Base-by-base conservation (phyloP, 768 basidiomycete species). In the Russula earlei region DNA sequence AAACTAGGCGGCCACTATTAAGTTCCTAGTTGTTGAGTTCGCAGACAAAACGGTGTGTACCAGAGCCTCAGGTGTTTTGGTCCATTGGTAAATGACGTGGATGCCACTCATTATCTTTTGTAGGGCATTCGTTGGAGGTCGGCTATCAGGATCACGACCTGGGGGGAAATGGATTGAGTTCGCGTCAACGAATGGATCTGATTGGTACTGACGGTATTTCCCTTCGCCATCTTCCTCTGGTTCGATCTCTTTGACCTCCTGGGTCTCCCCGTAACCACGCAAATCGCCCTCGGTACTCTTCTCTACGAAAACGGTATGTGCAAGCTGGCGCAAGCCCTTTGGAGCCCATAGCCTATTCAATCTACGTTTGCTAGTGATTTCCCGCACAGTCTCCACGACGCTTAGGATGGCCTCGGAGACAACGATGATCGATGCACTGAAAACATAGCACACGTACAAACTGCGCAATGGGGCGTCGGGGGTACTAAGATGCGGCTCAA, bases 361-460 rank as follows among this genome's bases (percentile, higher is more conserved):
- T 25, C 61, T 66, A 36, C 77, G 70, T 44, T 73, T 74, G 44
- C 60, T 61, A 17, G 72, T 69, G 0, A 74, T 71, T n/a, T 65
- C 66, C 22, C 67, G 61, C 14, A 79, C 64, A 1, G 65, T 56
- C 46, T 72, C 71, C 43, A 75, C 62, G 31, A 77, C 65, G 2
- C 61, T 61, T 20, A 74, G 57, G 43, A 77, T 63, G 0, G 67
- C 69, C 24, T 73, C 65, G 43, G 69, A 67, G 38, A 72, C 72
- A 40, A 67, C 63, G 19, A 75, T 62, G 20, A 81, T 64, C 59
- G 73, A 74, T 44, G 76, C 67, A 17, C 73, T 71, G 59, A 80
- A 79, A 24, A 78, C 76, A 64, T 77, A 77, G 46, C 77, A 70
- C 29, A 77, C 56, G 64, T 78, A 77, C 11, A 83, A 71, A n/a